Conservation (phyloP, 176 grass and related monocot species). For the Oryza brachyantha region DNA sequence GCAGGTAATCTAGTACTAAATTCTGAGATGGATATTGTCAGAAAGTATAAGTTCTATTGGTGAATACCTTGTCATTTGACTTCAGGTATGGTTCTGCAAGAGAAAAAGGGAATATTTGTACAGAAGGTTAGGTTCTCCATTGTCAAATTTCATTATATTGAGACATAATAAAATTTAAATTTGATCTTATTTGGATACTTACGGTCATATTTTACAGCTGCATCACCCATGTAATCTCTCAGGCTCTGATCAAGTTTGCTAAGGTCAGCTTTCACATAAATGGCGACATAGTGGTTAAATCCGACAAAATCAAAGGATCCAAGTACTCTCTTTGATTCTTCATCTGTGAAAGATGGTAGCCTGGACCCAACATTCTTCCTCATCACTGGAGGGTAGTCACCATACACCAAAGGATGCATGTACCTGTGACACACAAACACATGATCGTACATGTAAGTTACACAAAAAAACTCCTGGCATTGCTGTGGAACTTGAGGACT, state of each 20-base stretch:
- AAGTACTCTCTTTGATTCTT: slow-evolving; percentile 44
- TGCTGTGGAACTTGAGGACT: not conserved
- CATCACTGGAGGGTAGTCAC: slow-evolving; percentile 80
- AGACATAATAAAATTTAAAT: not conserved
- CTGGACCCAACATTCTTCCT: slow-evolving; percentile 61
- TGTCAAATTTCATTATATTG: not conserved
- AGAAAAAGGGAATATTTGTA: not conserved
- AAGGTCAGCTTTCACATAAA: slow-evolving; percentile 55
- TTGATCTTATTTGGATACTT: not conserved
- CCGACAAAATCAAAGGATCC: slow-evolving; percentile 87
- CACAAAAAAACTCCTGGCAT: not conserved
- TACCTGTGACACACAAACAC: slow-evolving; percentile 42
- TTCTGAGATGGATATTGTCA: not conserved
- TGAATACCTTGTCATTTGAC: slow-evolving; percentile 29
- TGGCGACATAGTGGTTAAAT: slow-evolving; percentile 69
- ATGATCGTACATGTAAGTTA: not conserved
- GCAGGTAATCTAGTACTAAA: not conserved
- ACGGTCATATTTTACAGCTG: slow-evolving; percentile 51
- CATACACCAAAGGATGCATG: slow-evolving; percentile 70
- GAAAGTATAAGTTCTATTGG: not conserved
- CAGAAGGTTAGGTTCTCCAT: not conserved
- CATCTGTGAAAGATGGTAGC: slow-evolving; percentile 50
- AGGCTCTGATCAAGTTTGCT: slow-evolving; percentile 34
- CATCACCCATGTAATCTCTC: slow-evolving; percentile 66
- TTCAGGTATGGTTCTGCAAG: slow-evolving; percentile 53